phyloP scores from a whole-genome alignment of 2,329 filamentous ascomycete species.

The Botrytis squamosa region DNA sequence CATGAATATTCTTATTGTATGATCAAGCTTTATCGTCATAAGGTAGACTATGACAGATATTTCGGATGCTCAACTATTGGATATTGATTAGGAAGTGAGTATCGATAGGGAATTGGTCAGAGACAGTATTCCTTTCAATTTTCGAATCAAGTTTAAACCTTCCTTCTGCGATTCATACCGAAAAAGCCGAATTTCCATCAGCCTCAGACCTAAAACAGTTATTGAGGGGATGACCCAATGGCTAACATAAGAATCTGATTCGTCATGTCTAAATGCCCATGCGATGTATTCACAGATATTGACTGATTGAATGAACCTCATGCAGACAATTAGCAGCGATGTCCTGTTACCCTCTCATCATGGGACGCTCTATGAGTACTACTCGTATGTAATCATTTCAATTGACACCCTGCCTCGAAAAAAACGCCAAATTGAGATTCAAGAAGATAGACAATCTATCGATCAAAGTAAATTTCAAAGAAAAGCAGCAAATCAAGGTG shows the following conservation, averaged over 20 bases:
- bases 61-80: background rate
- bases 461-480: background rate
- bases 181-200: background rate
- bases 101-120: background rate
- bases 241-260: background rate
- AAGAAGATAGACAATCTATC: background rate
- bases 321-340: constrained; percentile 22
- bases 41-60: background rate
- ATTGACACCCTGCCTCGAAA: constrained; percentile 21
- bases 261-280: background rate
- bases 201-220: background rate
- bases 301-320: constrained; percentile 24
- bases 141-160: background rate
- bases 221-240: background rate
- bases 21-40: background rate
- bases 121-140: background rate
- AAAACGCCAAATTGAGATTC: background rate
- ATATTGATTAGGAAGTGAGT: background rate
- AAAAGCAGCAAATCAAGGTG: background rate
- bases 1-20: background rate
- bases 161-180: background rate
- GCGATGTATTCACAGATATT: background rate
- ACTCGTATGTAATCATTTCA: constrained; percentile 26
- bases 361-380: constrained; percentile 25
- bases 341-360: background rate